Conservation (phyloP, 2,329 filamentous ascomycete species). For the Fusarium neocosmosporiellum region DNA sequence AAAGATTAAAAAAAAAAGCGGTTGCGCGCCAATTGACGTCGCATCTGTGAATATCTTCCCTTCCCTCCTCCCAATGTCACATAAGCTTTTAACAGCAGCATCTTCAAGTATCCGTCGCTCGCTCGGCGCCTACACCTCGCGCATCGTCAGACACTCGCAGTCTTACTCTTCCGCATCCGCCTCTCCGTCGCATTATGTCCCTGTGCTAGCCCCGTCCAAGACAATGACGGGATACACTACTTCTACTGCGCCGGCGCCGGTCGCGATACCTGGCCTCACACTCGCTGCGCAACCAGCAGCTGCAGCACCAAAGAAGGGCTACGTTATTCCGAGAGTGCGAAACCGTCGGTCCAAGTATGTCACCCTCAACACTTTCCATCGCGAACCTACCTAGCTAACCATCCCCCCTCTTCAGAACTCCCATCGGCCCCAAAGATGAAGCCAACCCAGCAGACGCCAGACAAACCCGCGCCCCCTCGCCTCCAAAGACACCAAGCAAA, state of each 20-base stretch:
- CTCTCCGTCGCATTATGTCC: conserved; percentile 20
- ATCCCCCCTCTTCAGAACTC: background rate
- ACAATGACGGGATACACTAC: conserved; percentile 23
- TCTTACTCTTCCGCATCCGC: background rate
- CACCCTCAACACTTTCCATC: background rate
- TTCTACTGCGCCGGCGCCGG: background rate
- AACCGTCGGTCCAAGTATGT: background rate
- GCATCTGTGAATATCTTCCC: background rate
- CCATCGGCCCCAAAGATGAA: conserved; percentile 8
- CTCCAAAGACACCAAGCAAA: conserved; percentile 44
- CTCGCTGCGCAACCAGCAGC: conserved; percentile 8
- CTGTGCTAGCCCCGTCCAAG: conserved; percentile 6
- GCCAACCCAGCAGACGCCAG: background rate
- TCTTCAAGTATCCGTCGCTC: conserved; percentile 3
- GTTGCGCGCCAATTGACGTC: conserved; percentile 2
- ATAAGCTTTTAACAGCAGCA: background rate
- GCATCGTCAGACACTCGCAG: background rate
- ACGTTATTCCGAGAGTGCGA: background rate
- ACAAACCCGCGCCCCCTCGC: conserved; percentile 10
- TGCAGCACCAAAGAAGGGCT: background rate
- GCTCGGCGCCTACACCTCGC: background rate
- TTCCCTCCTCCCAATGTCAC: conserved; percentile 16
- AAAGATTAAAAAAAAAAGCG: conserved; percentile 6
- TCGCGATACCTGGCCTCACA: conserved; percentile 35
- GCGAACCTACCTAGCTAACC: conserved; percentile 6